Evolutionary conservation across 1,284 basidiomycete genomes (phyloP).

Genomic region (Crucibulum parvulum): DNA sequence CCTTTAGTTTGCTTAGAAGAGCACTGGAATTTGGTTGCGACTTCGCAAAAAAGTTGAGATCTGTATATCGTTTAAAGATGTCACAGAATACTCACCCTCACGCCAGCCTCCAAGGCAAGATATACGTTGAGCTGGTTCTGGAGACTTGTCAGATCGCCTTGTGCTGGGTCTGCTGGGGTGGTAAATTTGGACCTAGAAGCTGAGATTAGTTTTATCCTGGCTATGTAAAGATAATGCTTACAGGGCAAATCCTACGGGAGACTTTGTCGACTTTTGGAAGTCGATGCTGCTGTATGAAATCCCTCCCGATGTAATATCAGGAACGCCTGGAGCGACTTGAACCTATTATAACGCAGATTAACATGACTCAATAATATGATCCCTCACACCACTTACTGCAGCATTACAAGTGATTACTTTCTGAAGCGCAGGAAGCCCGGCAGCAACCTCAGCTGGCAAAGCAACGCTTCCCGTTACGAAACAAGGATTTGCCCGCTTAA

Average conservation of each 20-base stretch:
- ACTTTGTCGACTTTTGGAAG: slow-evolving; percentile 30
- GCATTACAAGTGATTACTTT: slow-evolving; percentile 25
- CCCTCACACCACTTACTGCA: slow-evolving; percentile 25
- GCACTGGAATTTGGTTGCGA: slow-evolving; percentile 26
- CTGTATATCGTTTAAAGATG: neutral
- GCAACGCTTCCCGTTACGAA: slow-evolving; percentile 27
- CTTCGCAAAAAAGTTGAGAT: slow-evolving; percentile 3
- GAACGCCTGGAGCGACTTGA: neutral
- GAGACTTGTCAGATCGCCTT: neutral
- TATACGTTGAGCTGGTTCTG: slow-evolving; percentile 1
- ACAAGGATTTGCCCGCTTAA: slow-evolving; percentile 21
- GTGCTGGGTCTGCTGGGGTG: neutral
- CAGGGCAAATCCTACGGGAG: slow-evolving; percentile 33
- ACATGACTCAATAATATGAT: slow-evolving; percentile 7
- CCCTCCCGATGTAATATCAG: slow-evolving; percentile 1
- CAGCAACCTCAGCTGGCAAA: slow-evolving; percentile 28
- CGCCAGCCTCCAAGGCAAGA: neutral
- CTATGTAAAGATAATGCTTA: slow-evolving; percentile 2
- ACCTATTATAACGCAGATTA: neutral
- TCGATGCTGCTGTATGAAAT: slow-evolving; percentile 29
- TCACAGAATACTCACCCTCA: neutral
- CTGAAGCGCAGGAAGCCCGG: slow-evolving; percentile 19
- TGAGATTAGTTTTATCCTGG: neutral
- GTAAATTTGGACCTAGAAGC: neutral
- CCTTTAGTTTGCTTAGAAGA: slow-evolving; percentile 27